These are phyloP conservation scores for Herpetomonas samuelpessoai DNA, from an alignment of 208 protist genomes.

Conservation along the genomic window DNA sequence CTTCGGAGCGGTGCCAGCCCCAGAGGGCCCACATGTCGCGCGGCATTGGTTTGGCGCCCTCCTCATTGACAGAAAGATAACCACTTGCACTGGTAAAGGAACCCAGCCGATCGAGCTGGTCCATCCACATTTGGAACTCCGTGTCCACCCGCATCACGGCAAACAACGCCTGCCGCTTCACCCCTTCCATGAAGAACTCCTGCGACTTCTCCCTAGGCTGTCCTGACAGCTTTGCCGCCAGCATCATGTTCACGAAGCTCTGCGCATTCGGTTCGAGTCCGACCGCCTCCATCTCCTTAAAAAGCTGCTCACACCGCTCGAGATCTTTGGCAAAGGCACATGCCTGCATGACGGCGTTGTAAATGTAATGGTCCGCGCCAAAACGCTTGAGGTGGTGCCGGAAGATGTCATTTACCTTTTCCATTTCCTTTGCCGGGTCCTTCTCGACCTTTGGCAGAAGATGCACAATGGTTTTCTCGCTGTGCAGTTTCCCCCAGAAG, in stretches of 20 bases:
- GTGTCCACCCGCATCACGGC: conserved; percentile 86
- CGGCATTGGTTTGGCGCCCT: conserved; percentile 82
- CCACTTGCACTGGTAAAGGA: conserved; percentile 75
- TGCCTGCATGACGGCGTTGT: conserved; percentile 92
- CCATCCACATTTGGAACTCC: conserved; percentile 91
- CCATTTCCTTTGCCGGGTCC: conserved; percentile 62
- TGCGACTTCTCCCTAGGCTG: conserved; percentile 58
- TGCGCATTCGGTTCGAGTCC: conserved; percentile 84
- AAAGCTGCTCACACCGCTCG: conserved; percentile 54
- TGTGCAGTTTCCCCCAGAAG: conserved; percentile 80
- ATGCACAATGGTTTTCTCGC: conserved; percentile 77
- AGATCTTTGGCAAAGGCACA: conserved; percentile 79
- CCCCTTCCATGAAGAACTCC: conserved; percentile 69
- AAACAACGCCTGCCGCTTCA: conserved; percentile 50
- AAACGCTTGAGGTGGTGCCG: conserved; percentile 84
- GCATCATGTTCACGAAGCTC: conserved; percentile 92
- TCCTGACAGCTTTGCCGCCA: conserved; percentile 59
- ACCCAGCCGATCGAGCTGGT: conserved; percentile 84
- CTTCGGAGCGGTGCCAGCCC: conserved; percentile 84
- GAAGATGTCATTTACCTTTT: conserved; percentile 70
- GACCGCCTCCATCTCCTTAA: conserved; percentile 67
- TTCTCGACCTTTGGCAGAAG: conserved; percentile 81
- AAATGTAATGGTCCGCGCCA: conserved; percentile 90
- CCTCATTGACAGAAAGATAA: conserved; percentile 77
- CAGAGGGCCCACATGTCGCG: conserved; percentile 87